Evolutionary conservation across 257 asterid species (phyloP), one percentile per base, ranked within the genome.

Genomic region (Salvia rosmarinus): DNA sequence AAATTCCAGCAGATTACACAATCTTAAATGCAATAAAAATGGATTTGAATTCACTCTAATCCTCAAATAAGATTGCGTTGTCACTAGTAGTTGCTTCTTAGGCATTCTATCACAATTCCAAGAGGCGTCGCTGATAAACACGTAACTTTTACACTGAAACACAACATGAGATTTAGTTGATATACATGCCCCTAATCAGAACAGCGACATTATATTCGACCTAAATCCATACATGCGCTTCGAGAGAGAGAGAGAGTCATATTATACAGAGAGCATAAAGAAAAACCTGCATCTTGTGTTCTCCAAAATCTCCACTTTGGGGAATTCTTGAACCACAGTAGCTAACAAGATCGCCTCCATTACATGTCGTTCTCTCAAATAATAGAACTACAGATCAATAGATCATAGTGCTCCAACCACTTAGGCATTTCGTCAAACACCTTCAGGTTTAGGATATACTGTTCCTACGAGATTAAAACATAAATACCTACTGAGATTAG

Each of bases 251-350:
- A 19, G 40, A 28, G 21, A 16, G 6, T 25, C 5, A 43, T 0
- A 32, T 1, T 28, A 4, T 17, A 19, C 8, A 42, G 68, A 64
- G 39, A 64, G 9, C 16, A 52, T 65, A 9, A 35, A 28, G 56
- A 71, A 67, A 30, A 65, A 89, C 98, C 96, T 86, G 92, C 80
- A 89, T 43, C 74, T 78, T 84, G 74, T 87, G 88, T 89, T 86
- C 73, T 89, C 88, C 58, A 83, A 56, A 72, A 85, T 82, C 85
- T 78, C 88, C 75, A 85, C 90, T 63, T 70, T 51, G 77, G 73
- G 28, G 47, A 0, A 35, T 16, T 37, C 83, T 80, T 75, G 42
- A 68, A 21, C 52, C 44, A 82, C 57, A n/a, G 64, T 17, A 28
- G 78, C 54, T 23, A 63, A 56, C 19, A 67, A 62, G 44, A 84